Percentiles rank a stretch among this genome's conserved stretches.
phyloP scores from a whole-genome alignment of 2,329 filamentous ascomycete species.

The Beauveria caledonica region DNA sequence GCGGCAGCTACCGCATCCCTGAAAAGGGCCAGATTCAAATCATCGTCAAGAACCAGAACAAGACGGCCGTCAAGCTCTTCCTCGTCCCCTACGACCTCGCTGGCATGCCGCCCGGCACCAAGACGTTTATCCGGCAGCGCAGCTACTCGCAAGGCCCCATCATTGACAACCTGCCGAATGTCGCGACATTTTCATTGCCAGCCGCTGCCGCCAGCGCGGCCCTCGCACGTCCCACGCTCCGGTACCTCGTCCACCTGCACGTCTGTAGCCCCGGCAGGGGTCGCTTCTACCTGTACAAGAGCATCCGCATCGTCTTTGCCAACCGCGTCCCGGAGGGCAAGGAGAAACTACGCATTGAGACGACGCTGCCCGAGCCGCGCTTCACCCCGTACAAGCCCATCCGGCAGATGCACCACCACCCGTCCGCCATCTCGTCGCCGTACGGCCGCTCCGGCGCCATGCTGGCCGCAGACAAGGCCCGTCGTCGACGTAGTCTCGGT shows the following conservation, averaged over 20 bases:
- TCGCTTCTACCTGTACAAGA: conserved; percentile 84
- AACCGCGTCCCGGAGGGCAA: conserved; percentile 94
- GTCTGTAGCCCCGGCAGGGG: conserved; percentile 82
- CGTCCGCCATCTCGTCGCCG: conserved; percentile 8
- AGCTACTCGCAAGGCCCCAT: conserved; percentile 85
- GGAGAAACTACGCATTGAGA: conserved; percentile 83
- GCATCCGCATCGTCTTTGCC: conserved; percentile 88
- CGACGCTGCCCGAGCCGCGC: conserved; percentile 78
- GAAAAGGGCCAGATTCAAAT: conserved; percentile 92
- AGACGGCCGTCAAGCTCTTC: conserved; percentile 94
- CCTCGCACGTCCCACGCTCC: conserved; percentile 56
- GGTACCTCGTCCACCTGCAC: conserved; percentile 87
- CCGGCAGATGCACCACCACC: conserved; percentile 39
- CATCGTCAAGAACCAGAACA: conserved; percentile 96
- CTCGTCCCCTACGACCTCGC: conserved; percentile 85
- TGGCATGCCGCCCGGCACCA: conserved; percentile 88
- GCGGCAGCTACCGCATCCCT: conserved; percentile 88
- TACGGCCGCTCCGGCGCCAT: conserved; percentile 33
- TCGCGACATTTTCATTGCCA: conserved; percentile 12
- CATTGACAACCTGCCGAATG: conserved; percentile 53
- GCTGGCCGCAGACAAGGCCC: conserved; percentile 51
- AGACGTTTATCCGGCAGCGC: conserved; percentile 91
- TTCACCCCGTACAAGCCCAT: conserved; percentile 76
- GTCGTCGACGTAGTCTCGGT: conserved; percentile 49
- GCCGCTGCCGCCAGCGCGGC: conserved; percentile 27